Percentiles rank a stretch among this genome's conserved stretches.
phyloP scores from a whole-genome alignment of 305 asterid genomes.

The Rubia balearica region DNA sequence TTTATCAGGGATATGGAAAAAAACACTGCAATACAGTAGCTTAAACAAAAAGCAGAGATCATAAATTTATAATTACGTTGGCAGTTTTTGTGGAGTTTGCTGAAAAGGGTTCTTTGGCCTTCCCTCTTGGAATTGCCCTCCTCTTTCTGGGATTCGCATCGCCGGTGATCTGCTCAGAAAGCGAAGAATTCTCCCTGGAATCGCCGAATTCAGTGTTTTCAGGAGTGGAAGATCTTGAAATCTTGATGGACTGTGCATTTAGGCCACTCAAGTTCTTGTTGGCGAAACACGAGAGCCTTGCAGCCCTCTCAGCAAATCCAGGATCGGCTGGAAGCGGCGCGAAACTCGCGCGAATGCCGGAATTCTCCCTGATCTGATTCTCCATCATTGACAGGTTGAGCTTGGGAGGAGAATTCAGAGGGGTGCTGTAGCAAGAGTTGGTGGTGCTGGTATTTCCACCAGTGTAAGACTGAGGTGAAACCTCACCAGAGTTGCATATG shows the following conservation, averaged over 20 bases:
- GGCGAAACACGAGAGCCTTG: slow-evolving; percentile 60
- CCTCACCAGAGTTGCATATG: slow-evolving; percentile 53
- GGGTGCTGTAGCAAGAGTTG: slow-evolving; percentile 57
- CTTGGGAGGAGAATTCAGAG: slow-evolving; percentile 74
- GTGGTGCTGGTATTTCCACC: slow-evolving; percentile 29
- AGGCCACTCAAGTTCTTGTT: slow-evolving; percentile 22
- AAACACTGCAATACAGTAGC: not conserved
- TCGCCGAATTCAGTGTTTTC: slow-evolving; percentile 44
- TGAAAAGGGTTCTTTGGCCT: slow-evolving; percentile 36
- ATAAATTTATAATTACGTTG: slow-evolving; percentile 31
- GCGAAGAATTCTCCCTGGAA: slow-evolving; percentile 65
- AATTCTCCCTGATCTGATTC: slow-evolving; percentile 34
- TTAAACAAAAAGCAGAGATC: not conserved
- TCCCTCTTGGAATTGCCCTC: slow-evolving; percentile 51
- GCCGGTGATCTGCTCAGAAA: slow-evolving; percentile 60
- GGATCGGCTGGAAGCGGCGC: slow-evolving; percentile 53
- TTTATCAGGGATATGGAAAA: not conserved
- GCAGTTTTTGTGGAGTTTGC: slow-evolving; percentile 25
- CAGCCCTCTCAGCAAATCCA: slow-evolving; percentile 61
- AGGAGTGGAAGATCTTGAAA: slow-evolving; percentile 30
- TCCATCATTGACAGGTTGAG: slow-evolving; percentile 38
- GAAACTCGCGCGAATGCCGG: slow-evolving; percentile 24
- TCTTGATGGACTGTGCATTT: slow-evolving; percentile 20
- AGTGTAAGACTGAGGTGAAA: slow-evolving; percentile 35
- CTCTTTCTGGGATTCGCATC: slow-evolving; percentile 59